Percentiles rank a stretch among this genome's conserved stretches.
These are phyloP conservation scores for Diplocarpon rosae DNA, from an alignment of 2,329 filamentous ascomycete species.

Conservation along the genomic window DNA sequence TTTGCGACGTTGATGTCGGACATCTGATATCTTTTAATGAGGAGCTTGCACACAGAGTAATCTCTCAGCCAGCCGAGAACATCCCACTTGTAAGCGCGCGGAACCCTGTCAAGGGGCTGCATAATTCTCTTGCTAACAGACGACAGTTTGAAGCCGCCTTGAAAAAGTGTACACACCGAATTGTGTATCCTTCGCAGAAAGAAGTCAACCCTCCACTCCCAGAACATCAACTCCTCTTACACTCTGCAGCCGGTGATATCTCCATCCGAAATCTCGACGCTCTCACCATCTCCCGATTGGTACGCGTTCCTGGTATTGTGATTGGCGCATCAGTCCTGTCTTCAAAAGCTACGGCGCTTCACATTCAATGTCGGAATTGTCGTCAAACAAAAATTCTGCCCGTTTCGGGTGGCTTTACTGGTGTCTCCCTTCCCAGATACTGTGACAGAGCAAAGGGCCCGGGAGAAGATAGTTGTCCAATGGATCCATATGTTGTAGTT, in stretches of 20 bases:
- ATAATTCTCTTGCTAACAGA: conserved; percentile 1
- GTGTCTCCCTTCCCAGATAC: conserved; percentile 69
- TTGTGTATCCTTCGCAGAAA: conserved; percentile 70
- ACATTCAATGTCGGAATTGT: conserved; percentile 84
- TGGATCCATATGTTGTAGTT: conserved; percentile 92
- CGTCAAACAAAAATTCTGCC: conserved; percentile 58
- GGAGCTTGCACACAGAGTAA: conserved; percentile 80
- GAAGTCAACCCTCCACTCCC: conserved; percentile 51
- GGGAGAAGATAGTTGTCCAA: conserved; percentile 70
- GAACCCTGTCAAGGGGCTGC: not conserved
- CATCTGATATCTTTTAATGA: conserved; percentile 95
- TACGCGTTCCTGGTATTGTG: conserved; percentile 92
- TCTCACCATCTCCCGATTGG: conserved; percentile 84
- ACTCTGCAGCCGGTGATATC: conserved; percentile 81
- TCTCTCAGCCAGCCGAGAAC: conserved; percentile 81
- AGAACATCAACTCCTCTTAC: conserved; percentile 86
- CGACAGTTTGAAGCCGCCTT: conserved; percentile 79
- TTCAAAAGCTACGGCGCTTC: conserved; percentile 80
- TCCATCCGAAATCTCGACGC: conserved; percentile 93
- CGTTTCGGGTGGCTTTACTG: conserved; percentile 77
- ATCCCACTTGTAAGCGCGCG: conserved; percentile 69
- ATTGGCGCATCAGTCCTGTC: conserved; percentile 95
- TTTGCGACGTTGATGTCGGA: conserved; percentile 89
- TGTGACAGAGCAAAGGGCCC: conserved; percentile 56
- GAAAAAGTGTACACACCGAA: conserved; percentile 82